Percentiles rank a stretch among this genome's conserved stretches.
phyloP scores from a whole-genome alignment of 2,329 filamentous ascomycete species.

The Acarospora socialis region DNA sequence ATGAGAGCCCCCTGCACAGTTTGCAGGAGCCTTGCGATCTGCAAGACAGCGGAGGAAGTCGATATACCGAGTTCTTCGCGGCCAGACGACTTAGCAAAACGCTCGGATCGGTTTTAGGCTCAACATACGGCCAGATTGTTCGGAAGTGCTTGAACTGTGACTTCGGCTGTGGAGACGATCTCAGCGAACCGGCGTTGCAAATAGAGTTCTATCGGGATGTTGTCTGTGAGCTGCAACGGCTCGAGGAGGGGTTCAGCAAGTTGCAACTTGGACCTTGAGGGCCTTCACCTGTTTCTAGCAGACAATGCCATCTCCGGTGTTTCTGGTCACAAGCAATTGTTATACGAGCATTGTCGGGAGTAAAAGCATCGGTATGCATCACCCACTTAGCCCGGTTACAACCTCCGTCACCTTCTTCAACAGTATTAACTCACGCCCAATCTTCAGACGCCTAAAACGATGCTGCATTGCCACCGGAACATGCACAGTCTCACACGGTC shows the following conservation, averaged over 20 bases:
- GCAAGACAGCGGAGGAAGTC: neutral
- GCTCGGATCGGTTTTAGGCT: constrained; percentile 4
- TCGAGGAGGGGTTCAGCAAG: constrained; percentile 8
- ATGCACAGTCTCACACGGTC: too few relatives aligned
- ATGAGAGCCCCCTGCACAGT: constrained; percentile 6
- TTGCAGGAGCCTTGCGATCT: constrained; percentile 5
- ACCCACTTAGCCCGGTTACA: too few relatives aligned
- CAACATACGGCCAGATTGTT: constrained; percentile 11
- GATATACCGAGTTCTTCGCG: constrained; percentile 9
- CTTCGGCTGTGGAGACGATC: constrained; percentile 12
- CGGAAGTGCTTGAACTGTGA: constrained; percentile 13
- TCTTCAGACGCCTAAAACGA: too few relatives aligned
- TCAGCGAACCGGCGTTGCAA: constrained; percentile 10
- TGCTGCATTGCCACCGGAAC: too few relatives aligned
- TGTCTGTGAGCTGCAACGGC: constrained; percentile 13
- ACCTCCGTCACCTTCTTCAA: too few relatives aligned
- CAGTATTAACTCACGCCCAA: too few relatives aligned
- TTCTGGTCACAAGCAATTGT: too few relatives aligned
- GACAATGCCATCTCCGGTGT: too few relatives aligned
- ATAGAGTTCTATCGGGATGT: constrained; percentile 12
- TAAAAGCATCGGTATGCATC: too few relatives aligned
- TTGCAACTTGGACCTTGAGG: too few relatives aligned
- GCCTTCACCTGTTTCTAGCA: too few relatives aligned
- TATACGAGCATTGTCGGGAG: too few relatives aligned
- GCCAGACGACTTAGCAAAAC: constrained; percentile 9